Base-by-base conservation (phyloP, 495 filamentous ascomycete genomes). In the Zalerion maritima region DNA sequence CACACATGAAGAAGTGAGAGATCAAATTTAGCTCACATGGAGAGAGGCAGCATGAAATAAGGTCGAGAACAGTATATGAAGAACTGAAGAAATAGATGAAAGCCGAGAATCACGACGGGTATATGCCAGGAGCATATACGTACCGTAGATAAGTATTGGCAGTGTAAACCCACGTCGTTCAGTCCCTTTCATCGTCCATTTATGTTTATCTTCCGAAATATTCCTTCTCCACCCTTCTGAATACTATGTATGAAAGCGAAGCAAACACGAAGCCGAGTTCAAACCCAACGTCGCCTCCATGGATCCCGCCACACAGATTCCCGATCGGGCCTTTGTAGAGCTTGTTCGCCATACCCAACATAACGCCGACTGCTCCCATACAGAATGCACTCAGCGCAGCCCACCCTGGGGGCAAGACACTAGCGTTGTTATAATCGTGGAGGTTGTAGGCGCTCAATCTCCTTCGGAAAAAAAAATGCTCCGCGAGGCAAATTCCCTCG, bases 281-380 rank as follows among this genome's bases (percentile, higher is more conserved):
- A 47, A 85, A 84, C 0, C 78, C 81, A 2, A 85, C 49, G 58
- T 89, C 82, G 19, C 77, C 81, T 18, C 76, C 77, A 38, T 42
- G 67, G 2, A 55, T 49, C 23, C 41, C 53, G 14, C 78, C 78
- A 26, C 71, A 73, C 17, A 72, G 54, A 31, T 58, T 57, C 2
- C 73, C 76, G 32, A 91, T 75, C 0, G 78, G 79, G 0, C 82
- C 81, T 2, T 66, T 67, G 40, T 55, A 85, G 78, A 80, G 86
- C 0, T 60, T 45, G 50, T 87, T 80, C 16, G 74, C 69, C 77
- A 85, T 86, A 12, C 82, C 81, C 9, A 73, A 60, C 5, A 81
- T 57, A 35, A 81, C 76, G 13, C 82, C 81, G n/a, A 64, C 59
- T 28, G 84, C 45, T 20, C 81, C 81, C 25, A 73, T 67, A 46